Conservation (phyloP, 192 early-diverging fungal genomes). For the Coemansia sp. region DNA sequence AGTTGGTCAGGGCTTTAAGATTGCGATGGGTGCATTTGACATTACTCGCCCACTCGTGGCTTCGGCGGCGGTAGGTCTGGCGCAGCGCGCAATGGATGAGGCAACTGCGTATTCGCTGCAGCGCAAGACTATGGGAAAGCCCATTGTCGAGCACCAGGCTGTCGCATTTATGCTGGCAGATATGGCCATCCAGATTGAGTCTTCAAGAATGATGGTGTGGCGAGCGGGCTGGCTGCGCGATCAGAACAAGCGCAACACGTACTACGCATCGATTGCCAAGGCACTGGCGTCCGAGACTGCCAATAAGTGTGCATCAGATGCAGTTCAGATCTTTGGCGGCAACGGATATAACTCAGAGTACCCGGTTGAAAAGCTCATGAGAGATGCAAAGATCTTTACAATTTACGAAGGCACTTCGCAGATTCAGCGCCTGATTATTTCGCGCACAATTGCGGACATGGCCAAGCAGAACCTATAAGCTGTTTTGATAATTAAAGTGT, state of each 20-base stretch:
- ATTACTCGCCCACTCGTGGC: slow-evolving; percentile 90
- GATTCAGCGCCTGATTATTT: slow-evolving; percentile 92
- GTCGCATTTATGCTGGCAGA: slow-evolving; percentile 94
- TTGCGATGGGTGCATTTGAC: slow-evolving; percentile 97
- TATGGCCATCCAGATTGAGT: slow-evolving; percentile 94
- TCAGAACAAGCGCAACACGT: slow-evolving; percentile 84
- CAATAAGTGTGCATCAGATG: slow-evolving; percentile 80
- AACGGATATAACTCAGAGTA: slow-evolving; percentile 87
- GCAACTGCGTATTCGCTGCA: slow-evolving; percentile 85
- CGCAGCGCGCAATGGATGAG: slow-evolving; percentile 90
- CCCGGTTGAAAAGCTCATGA: slow-evolving; percentile 94
- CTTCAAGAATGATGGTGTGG: slow-evolving; percentile 85
- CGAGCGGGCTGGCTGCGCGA: slow-evolving; percentile 83
- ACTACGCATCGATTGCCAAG: slow-evolving; percentile 94
- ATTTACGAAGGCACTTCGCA: slow-evolving; percentile 98
- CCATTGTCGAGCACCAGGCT: slow-evolving; percentile 87
- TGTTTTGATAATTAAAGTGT: neutral
- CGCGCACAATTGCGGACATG: slow-evolving; percentile 71
- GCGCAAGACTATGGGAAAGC: slow-evolving; percentile 95
- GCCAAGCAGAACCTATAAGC: slow-evolving; percentile 26
- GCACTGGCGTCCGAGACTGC: slow-evolving; percentile 80
- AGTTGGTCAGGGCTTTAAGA: slow-evolving; percentile 89
- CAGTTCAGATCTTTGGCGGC: slow-evolving; percentile 96
- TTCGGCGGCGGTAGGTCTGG: slow-evolving; percentile 84
- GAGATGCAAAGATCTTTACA: slow-evolving; percentile 92